Conservation (phyloP, 306 rosid genomes). For the Cicer pinnatifidum region DNA sequence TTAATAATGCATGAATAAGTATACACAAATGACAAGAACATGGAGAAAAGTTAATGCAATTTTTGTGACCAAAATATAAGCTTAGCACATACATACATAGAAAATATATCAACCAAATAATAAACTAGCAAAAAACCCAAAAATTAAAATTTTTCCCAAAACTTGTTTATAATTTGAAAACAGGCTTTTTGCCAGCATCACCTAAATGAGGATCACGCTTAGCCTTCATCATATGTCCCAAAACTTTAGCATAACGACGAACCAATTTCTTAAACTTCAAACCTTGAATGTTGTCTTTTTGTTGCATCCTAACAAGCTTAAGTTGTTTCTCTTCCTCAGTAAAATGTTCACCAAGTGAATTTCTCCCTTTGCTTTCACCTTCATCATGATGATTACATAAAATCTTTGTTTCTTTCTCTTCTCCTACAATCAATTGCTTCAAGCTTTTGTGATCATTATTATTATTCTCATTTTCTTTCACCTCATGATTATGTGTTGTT, state of each 20-base stretch:
- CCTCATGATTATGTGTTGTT: constrained; percentile 7
- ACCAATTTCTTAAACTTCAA: constrained; percentile 73
- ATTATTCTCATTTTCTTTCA: constrained; percentile 38
- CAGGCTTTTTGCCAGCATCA: constrained; percentile 56
- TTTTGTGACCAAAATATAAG: constrained; percentile 31
- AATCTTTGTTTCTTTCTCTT: constrained; percentile 32
- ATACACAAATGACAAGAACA: constrained; percentile 30
- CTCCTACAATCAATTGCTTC: constrained; percentile 71
- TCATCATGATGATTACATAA: constrained; percentile 15
- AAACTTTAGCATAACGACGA: constrained; percentile 73
- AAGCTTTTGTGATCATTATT: constrained; percentile 64
- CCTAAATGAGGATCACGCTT: constrained; percentile 57
- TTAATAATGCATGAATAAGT: constrained; percentile 23
- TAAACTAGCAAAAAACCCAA: not conserved
- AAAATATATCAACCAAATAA: constrained; percentile 29
- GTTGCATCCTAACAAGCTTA: constrained; percentile 62
- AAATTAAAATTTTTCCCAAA: constrained; percentile 3
- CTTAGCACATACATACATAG: constrained; percentile 13
- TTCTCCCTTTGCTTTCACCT: constrained; percentile 48
- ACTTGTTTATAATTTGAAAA: constrained; percentile 50
- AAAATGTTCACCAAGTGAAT: constrained; percentile 72
- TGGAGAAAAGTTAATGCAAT: constrained; percentile 2
- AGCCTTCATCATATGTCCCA: constrained; percentile 63
- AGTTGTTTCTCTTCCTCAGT: constrained; percentile 70
- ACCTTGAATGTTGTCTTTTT: constrained; percentile 59